Evolutionary conservation across 1,284 basidiomycete species (phyloP).

Genomic region (Mycena citricolor): DNA sequence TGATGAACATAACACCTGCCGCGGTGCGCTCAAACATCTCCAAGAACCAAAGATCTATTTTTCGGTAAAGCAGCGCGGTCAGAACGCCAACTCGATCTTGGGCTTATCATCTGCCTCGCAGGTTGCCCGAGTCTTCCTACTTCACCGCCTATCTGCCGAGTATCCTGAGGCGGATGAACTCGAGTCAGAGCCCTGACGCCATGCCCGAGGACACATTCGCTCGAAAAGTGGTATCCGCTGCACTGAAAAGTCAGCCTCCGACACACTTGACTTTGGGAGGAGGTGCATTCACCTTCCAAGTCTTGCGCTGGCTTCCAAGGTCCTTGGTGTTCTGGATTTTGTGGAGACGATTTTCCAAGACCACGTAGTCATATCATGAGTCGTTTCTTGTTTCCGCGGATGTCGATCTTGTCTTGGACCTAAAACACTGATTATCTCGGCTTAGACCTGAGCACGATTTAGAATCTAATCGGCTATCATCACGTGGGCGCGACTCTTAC

Average conservation of each 20-base stretch:
- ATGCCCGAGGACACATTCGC: slow-evolving; percentile 58
- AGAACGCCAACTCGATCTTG: too few species aligned
- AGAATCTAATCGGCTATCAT: too few species aligned
- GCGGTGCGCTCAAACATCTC: slow-evolving; percentile 60
- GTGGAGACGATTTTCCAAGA: slow-evolving; percentile 47
- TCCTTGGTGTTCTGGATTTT: slow-evolving; percentile 43
- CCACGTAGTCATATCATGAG: slow-evolving; percentile 9
- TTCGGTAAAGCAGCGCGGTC: too few species aligned
- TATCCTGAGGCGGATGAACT: slow-evolving; percentile 51
- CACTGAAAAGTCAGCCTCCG: slow-evolving; percentile 30
- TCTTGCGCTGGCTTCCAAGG: slow-evolving; percentile 56
- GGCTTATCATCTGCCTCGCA: too few species aligned
- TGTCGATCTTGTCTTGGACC: too few species aligned
- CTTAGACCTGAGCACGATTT: too few species aligned
- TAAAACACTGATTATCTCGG: too few species aligned
- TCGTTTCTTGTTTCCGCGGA: too few species aligned
- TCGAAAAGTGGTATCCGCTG: too few species aligned
- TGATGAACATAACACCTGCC: slow-evolving; percentile 63
- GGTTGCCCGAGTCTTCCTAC: slow-evolving; percentile 46
- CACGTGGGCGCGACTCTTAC: too few species aligned
- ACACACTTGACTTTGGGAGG: slow-evolving; percentile 36
- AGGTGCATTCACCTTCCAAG: slow-evolving; percentile 32
- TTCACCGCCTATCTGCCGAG: slow-evolving; percentile 52
- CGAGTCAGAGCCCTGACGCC: slow-evolving; percentile 46
- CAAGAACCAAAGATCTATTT: slow-evolving; percentile 42